Conservation (phyloP, 345 rosid genomes). For the Jatropha curcas region DNA sequence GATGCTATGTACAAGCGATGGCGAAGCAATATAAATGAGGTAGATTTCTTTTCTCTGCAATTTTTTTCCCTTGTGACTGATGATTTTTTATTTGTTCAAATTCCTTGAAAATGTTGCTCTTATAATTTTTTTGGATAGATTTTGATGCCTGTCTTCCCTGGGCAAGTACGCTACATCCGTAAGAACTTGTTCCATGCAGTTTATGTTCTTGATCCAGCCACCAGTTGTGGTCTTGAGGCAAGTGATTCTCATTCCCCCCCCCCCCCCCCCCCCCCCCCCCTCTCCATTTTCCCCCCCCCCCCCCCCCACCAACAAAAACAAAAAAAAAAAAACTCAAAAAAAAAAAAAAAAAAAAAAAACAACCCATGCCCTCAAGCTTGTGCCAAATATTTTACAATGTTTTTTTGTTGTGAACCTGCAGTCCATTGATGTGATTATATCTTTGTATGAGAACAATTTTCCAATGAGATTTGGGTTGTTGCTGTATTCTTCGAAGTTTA, state of each 20-base stretch:
- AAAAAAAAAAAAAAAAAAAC: too few relatives aligned
- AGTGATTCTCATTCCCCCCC: constrained; percentile 25
- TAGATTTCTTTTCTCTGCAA: constrained; percentile 23
- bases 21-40: constrained; percentile 95
- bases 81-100: constrained; percentile 23
- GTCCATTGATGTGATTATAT: constrained; percentile 69
- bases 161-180: constrained; percentile 89
- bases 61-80: constrained; percentile 9
- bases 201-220: constrained; percentile 88
- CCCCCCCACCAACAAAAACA: too few relatives aligned
- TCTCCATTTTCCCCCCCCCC: neutral
- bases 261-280: neutral
- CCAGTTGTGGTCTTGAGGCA: constrained; percentile 87
- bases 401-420: constrained; percentile 45
- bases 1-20: constrained; percentile 94
- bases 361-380: neutral
- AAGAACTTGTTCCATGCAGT: constrained; percentile 97
- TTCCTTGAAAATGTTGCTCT: constrained; percentile 19
- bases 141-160: constrained; percentile 97
- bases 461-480: constrained; percentile 95
- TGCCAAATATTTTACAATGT: constrained; percentile 20
- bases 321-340: too few relatives aligned
- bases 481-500: constrained; percentile 67
- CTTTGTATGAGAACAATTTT: constrained; percentile 74
- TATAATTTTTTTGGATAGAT: constrained; percentile 53